These are phyloP conservation scores for Dichotomopilus funicola DNA, from an alignment of 2,329 filamentous ascomycete genomes.

Conservation along the genomic window DNA sequence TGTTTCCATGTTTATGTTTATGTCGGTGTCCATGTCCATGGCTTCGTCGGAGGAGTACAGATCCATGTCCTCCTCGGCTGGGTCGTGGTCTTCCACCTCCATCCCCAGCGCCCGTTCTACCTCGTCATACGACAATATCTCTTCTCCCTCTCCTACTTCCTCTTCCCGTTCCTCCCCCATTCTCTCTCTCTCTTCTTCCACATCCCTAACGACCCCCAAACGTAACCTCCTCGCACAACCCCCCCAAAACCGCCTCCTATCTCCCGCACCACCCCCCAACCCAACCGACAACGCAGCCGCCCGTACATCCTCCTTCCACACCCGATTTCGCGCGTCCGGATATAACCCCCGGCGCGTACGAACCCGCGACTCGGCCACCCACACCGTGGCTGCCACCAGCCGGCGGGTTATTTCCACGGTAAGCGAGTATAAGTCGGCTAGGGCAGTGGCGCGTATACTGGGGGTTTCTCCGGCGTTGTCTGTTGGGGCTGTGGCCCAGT, in stretches of 20 bases:
- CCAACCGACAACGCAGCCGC: conserved; percentile 45
- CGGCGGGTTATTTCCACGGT: conserved; percentile 61
- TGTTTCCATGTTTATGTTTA: too few species aligned
- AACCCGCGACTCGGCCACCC: conserved; percentile 63
- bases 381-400: conserved; percentile 62
- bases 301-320: conserved; percentile 41
- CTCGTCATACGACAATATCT: conserved; percentile 37
- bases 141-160: conserved; percentile 12
- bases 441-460: conserved; percentile 64
- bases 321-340: conserved; percentile 26
- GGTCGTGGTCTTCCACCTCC: conserved; percentile 1
- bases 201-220: conserved; percentile 40
- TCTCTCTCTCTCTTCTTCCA: conserved; percentile 17
- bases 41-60: not conserved
- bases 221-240: conserved; percentile 43
- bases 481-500: conserved; percentile 59
- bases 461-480: conserved; percentile 51
- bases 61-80: not conserved
- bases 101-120: conserved; percentile 36
- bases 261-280: conserved; percentile 25
- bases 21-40: too few species aligned
- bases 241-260: conserved; percentile 41
- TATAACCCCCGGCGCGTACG: conserved; percentile 39
- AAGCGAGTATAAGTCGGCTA: conserved; percentile 69
- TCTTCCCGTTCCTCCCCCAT: conserved; percentile 22